These are phyloP conservation scores for Phytophthora cryptogea DNA, from an alignment of 352 stramenopile species.

Conservation along the genomic window DNA sequence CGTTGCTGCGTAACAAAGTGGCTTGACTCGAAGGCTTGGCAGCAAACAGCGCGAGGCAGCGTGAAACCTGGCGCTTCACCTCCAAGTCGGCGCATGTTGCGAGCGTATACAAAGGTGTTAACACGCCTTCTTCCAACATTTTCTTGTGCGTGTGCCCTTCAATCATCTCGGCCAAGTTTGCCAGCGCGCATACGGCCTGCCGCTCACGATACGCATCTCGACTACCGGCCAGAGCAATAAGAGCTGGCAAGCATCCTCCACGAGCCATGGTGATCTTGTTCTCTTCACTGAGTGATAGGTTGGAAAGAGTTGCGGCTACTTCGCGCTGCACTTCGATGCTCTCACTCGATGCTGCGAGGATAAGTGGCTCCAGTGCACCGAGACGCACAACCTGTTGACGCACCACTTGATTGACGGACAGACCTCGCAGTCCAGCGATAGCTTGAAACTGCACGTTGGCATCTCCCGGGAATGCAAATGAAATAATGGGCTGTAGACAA, in stretches of 20 bases:
- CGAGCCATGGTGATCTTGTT: slow-evolving; percentile 97
- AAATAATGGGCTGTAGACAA: slow-evolving; percentile 93
- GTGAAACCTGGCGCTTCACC: slow-evolving; percentile 91
- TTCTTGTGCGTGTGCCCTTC: slow-evolving; percentile 95
- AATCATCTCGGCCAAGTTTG: slow-evolving; percentile 96
- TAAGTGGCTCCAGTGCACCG: slow-evolving; percentile 94
- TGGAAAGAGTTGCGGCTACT: slow-evolving; percentile 93
- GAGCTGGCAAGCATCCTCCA: slow-evolving; percentile 91
- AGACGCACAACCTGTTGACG: slow-evolving; percentile 91
- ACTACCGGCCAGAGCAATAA: slow-evolving; percentile 89
- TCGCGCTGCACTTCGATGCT: slow-evolving; percentile 96
- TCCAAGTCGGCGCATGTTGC: slow-evolving; percentile 78
- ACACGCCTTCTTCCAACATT: slow-evolving; percentile 92
- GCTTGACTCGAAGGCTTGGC: slow-evolving; percentile 92
- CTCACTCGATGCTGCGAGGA: slow-evolving; percentile 88
- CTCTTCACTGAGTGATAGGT: slow-evolving; percentile 94
- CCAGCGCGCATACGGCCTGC: slow-evolving; percentile 92
- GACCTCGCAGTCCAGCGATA: slow-evolving; percentile 91
- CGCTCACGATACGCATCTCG: slow-evolving; percentile 91
- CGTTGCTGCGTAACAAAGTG: slow-evolving; percentile 85
- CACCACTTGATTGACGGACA: slow-evolving; percentile 91
- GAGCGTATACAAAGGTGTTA: slow-evolving; percentile 91
- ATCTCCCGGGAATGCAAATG: slow-evolving; percentile 93
- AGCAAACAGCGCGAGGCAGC: slow-evolving; percentile 93
- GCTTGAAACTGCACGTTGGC: slow-evolving; percentile 97